Base-by-base conservation (phyloP, 768 basidiomycete species). In the Hirschioporus abietinus region DNA sequence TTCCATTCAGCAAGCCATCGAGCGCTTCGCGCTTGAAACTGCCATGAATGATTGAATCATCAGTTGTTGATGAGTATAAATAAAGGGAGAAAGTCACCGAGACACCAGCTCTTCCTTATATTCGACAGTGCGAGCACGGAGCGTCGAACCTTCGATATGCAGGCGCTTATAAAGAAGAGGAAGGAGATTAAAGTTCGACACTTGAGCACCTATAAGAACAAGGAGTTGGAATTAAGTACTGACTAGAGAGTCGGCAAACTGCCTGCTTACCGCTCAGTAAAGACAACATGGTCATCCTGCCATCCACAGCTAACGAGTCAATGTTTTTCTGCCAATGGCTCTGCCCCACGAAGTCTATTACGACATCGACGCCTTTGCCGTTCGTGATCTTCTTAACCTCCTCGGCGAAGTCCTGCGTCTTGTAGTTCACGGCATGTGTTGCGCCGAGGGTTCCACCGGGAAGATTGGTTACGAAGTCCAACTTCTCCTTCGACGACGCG, bases 131-230 rank as follows among this genome's bases (percentile, higher is more conserved):
- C 93, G 86, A 34, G 89, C 86, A 25, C 95, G 87, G 34, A 97
- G 79, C 1, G 94, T 96, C 24, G 93, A 92, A 24, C 95, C 95
- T 76, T 94, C 89, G 63, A 98, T 89, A 26, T 88, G 87, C 63
- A 97, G 85, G 20, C 95, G 88, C 78, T 96, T 98, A 76, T 81
- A 88, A 66, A 96, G 79, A 65, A 97, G 84, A 10, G 87, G 88
- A 6, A 71, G 71, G 60, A 97, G 78, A 74, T 89, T 82, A 66
- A 87, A 78, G 17, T 77, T 78, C 17, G 83, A 74, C 18, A 88
- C 82, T 20, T 80, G 77, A 34, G 76, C 72, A 59, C 90, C 90
- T 91, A 72, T 65, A 3, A 52, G 4, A 1, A 6, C 12, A 20
- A 15, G 15, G 1, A 15, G 12, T 52, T 58, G 4, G n/a, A 17